Evolutionary conservation across 2,329 filamentous ascomycete species (phyloP), one percentile per base, ranked within the genome.

Genomic region (Kalaharituber pfeilii): DNA sequence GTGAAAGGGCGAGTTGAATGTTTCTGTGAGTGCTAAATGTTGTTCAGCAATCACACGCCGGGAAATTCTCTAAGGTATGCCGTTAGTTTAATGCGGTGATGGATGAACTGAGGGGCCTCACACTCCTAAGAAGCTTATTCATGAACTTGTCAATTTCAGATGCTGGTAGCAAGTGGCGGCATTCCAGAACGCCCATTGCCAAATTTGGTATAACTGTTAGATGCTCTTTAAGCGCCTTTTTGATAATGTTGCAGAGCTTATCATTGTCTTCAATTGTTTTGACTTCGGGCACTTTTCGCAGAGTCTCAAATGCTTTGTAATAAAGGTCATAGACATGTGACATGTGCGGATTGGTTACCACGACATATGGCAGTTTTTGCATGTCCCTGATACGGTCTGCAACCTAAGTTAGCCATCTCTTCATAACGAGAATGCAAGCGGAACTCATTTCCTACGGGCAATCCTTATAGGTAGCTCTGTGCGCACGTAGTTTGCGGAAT

Each of bases 11-110:
- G 85, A 84, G 67, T 91, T 82, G 71, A 88, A 96, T 1, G 88
- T 95, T 62, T 96, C 88, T 3, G 88, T 94, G 18, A 98, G 76
- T 8, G 91, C 87, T 33, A 98, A 79, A 66, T 98, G 91, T 65
- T 98, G 91, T 69, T 98, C 91, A 29, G 91, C 91, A 65, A 98
- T 98, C 61, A 96, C 91, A 58, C 93, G 80, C 56, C 91, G 81
- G 45, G 88, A 95, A 62, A 98, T 98, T 56, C 91, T 79, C 84
- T 91, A 62, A 15, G 4, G 27, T n/a, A 7, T 20, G 28, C 7
- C 15, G 44, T 54, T 33, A 53, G 51, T 27, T 39, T 42, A 15
- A 9, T 7, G 11, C 13, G 22, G 20, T 5, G 27, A 52, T 20
- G 25, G 11, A 52, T 52, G 20, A 25, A 24, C 27, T 22, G 39